Evolutionary conservation across 2,329 filamentous ascomycete genomes (phyloP).

Genomic region (Macrophomina tecta): DNA sequence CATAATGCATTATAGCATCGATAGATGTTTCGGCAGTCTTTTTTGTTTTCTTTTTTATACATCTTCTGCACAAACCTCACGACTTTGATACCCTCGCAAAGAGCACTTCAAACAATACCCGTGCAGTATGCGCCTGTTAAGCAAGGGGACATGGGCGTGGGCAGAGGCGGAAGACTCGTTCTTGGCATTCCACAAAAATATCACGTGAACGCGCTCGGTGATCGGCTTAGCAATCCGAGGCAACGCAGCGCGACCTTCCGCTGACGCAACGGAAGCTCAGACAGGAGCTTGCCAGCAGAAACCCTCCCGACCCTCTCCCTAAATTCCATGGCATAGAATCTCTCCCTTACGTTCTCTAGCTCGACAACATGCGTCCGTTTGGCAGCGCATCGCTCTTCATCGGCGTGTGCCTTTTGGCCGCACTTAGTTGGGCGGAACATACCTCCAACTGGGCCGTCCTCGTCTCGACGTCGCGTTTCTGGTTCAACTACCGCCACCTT

Average conservation of each 20-base stretch:
- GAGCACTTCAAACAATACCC: neutral
- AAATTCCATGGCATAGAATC: neutral
- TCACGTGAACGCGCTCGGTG: conserved; percentile 13
- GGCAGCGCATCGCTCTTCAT: neutral
- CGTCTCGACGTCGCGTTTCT: conserved; percentile 98
- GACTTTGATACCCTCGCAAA: conserved; percentile 9
- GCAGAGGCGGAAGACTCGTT: neutral
- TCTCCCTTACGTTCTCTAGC: neutral
- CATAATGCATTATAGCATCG: conserved; percentile 1
- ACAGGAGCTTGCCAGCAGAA: conserved; percentile 12
- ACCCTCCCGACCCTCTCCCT: neutral
- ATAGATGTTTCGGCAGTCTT: conserved; percentile 8
- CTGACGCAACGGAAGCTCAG: conserved; percentile 9
- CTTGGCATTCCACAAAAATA: neutral
- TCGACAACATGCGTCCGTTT: conserved; percentile 8
- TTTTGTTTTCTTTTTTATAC: neutral
- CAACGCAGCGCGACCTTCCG: neutral
- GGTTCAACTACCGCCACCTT: conserved; percentile 99
- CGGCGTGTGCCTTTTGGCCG: conserved; percentile 9
- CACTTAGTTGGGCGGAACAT: conserved; percentile 67
- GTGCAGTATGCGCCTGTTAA: neutral
- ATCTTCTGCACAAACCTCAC: conserved; percentile 2
- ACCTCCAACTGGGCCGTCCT: conserved; percentile 99
- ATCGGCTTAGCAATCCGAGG: neutral
- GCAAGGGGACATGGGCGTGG: neutral